Evolutionary conservation across 129 eudicot species (phyloP).

Genomic region (Pittosporum tobira): DNA sequence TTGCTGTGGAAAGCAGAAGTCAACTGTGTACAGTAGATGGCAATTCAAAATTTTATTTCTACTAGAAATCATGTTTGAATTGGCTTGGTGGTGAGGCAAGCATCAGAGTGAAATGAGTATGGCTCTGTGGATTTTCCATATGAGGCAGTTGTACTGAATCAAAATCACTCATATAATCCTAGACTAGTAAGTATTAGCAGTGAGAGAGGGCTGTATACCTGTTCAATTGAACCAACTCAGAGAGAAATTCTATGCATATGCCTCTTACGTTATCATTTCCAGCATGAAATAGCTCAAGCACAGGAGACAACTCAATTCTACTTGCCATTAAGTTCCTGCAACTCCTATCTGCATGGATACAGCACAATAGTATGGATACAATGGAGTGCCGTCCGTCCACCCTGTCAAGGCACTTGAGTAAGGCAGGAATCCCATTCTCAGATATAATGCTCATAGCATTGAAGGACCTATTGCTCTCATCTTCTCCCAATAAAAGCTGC

Average conservation of each 20-base stretch:
- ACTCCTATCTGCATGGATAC: conserved; percentile 48
- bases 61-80: too few relatives aligned
- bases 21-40: too few relatives aligned
- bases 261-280: conserved; percentile 66
- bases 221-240: conserved; percentile 62
- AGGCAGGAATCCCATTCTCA: conserved; percentile 44
- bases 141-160: too few relatives aligned
- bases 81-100: too few relatives aligned
- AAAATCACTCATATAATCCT: too few relatives aligned
- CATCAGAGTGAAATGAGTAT: too few relatives aligned
- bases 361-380: conserved; percentile 48
- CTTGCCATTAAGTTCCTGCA: conserved; percentile 60
- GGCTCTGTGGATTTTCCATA: too few relatives aligned
- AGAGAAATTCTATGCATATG: conserved; percentile 64
- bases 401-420: conserved; percentile 44
- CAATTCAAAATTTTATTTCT: too few relatives aligned
- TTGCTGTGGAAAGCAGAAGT: too few relatives aligned
- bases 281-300: conserved; percentile 75
- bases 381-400: conserved; percentile 48
- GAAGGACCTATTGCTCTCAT: conserved; percentile 36
- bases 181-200: too few relatives aligned
- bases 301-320: conserved; percentile 50
- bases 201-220: conserved; percentile 36
- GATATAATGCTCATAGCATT: conserved; percentile 43
- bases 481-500: conserved; percentile 52